phyloP scores from a whole-genome alignment of 805 yeast species.

The Candida quercuum region DNA sequence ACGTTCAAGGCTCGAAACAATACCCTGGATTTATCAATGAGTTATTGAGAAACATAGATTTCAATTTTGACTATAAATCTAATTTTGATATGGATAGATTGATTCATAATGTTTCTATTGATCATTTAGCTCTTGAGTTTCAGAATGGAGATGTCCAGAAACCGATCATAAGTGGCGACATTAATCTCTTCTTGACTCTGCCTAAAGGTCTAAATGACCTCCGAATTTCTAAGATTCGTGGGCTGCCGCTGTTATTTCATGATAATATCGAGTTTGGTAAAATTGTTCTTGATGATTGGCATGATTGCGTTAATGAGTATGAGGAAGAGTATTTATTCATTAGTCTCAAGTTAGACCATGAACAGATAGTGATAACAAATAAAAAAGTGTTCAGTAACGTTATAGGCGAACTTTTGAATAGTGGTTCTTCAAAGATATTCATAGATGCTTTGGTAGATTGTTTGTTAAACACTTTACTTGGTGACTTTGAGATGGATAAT shows the following conservation, averaged over 20 bases:
- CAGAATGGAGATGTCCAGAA: slow-evolving; percentile 25
- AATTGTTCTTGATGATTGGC: slow-evolving; percentile 42
- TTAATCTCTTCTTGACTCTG: slow-evolving; percentile 26
- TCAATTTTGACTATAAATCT: slow-evolving; percentile 13
- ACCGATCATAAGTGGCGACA: slow-evolving; percentile 34
- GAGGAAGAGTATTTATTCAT: slow-evolving; percentile 27
- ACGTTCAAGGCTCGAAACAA: slow-evolving; percentile 16
- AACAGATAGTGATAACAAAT: slow-evolving; percentile 38
- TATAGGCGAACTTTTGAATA: slow-evolving; percentile 33
- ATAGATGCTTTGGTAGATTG: slow-evolving; percentile 35
- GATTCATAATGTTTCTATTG: slow-evolving; percentile 33
- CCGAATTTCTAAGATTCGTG: slow-evolving; percentile 33
- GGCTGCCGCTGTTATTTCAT: slow-evolving; percentile 36
- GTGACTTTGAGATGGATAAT: slow-evolving; percentile 26
- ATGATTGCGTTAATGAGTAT: slow-evolving; percentile 30
- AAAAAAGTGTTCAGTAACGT: slow-evolving; percentile 36
- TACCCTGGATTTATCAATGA: slow-evolving; percentile 19
- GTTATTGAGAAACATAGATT: slow-evolving; percentile 9
- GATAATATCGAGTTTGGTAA: slow-evolving; percentile 36
- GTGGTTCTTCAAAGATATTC: slow-evolving; percentile 33
- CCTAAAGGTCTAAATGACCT: slow-evolving; percentile 27
- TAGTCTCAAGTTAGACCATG: slow-evolving; percentile 33
- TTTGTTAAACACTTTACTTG: slow-evolving; percentile 25
- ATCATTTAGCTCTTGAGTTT: slow-evolving; percentile 31
- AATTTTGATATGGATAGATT: slow-evolving; percentile 14